phyloP scores from a whole-genome alignment of 2,329 filamentous ascomycete species.

The Orbilia quercus region DNA sequence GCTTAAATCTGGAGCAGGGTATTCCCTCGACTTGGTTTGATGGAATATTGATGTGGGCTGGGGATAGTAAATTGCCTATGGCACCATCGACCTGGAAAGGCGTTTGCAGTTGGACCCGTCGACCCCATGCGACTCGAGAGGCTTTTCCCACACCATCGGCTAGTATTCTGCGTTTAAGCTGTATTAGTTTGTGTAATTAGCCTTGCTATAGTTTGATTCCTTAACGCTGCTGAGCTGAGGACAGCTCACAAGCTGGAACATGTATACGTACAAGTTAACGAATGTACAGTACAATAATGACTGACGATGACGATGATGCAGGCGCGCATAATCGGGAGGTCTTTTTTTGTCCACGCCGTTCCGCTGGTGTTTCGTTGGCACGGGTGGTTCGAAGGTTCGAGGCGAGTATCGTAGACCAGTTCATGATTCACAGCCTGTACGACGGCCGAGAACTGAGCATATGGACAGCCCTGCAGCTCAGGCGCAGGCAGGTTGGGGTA shows the following conservation, averaged over 20 bases:
- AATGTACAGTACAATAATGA: slow-evolving; percentile 7
- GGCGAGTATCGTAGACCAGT: slow-evolving; percentile 44
- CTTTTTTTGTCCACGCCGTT: slow-evolving; percentile 32
- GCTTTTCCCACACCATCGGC: slow-evolving; percentile 36
- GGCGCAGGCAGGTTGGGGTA: no score
- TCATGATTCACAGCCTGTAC: slow-evolving; percentile 19
- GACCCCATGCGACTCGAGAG: slow-evolving; percentile 25
- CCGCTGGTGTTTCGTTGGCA: slow-evolving; percentile 41
- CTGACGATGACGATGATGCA: slow-evolving; percentile 12
- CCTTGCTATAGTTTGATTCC: neutral
- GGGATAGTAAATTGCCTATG: slow-evolving; percentile 29
- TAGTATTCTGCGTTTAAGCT: slow-evolving; percentile 13
- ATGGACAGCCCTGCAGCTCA: slow-evolving; percentile 23
- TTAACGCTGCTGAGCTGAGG: slow-evolving; percentile 15
- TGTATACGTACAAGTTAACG: slow-evolving; percentile 2
- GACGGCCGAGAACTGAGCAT: neutral
- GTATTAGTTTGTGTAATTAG: neutral
- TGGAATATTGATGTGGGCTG: slow-evolving; percentile 13
- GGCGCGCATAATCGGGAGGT: slow-evolving; percentile 49
- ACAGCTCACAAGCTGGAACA: slow-evolving; percentile 39
- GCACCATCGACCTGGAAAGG: slow-evolving; percentile 33
- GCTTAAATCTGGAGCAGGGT: slow-evolving; percentile 41
- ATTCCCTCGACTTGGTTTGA: neutral
- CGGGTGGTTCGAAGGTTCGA: slow-evolving; percentile 46
- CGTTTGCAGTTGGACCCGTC: neutral